Conservation (phyloP, 1,139 yeast genomes). For the Blastobotrys serpentis region DNA sequence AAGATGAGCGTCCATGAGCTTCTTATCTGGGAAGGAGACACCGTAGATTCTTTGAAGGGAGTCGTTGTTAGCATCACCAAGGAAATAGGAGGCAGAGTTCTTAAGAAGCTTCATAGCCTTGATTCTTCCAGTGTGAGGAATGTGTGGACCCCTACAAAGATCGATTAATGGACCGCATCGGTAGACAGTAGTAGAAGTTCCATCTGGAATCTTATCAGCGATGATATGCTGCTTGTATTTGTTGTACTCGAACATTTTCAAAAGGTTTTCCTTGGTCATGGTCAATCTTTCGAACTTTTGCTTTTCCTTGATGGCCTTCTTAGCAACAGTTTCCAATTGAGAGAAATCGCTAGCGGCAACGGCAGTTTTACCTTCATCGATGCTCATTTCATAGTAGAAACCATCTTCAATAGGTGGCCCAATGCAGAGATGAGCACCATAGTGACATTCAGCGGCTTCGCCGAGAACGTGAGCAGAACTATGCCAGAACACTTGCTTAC, state of each 20-base stretch:
- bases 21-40: conserved; percentile 98
- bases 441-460: conserved; percentile 95
- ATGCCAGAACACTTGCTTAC: conserved; percentile 97
- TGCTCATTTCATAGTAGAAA: conserved; percentile 94
- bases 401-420: conserved; percentile 99
- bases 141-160: conserved; percentile 97
- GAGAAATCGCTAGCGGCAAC: conserved; percentile 83
- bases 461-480: conserved; percentile 98
- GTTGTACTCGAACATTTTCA: conserved; percentile 92
- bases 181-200: conserved; percentile 93
- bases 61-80: conserved; percentile 90
- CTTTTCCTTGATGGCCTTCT: conserved; percentile 91
- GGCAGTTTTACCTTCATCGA: conserved; percentile 71
- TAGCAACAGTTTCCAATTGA: conserved; percentile 81
- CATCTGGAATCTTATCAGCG: conserved; percentile 88
- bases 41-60: conserved; percentile 98
- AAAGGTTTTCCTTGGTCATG: conserved; percentile 84
- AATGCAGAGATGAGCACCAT: conserved; percentile 85
- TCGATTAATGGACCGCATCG: conserved; percentile 98
- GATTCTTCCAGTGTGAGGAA: conserved; percentile 95
- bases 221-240: conserved; percentile 92
- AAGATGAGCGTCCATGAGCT: conserved; percentile 91
- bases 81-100: conserved; percentile 94
- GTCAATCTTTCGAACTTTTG: conserved; percentile 94
- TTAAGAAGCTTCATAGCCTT: conserved; percentile 92